Evolutionary conservation across 192 early-diverging fungal species (phyloP).

Genomic region (Gryganskiella cystojenkinii): DNA sequence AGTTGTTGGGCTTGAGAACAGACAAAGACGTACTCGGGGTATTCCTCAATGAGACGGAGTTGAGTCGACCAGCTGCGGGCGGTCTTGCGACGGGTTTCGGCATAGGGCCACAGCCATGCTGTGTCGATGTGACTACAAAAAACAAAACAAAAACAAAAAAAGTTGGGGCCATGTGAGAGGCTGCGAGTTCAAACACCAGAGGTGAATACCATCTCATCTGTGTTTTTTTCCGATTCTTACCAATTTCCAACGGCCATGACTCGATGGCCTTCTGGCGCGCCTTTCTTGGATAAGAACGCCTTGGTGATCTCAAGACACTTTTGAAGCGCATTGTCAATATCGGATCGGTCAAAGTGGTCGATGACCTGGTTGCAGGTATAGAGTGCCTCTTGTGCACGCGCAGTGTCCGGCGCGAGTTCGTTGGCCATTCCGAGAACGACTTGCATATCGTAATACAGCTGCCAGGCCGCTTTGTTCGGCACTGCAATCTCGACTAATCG

Average conservation of each 20-base stretch:
- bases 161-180: constrained; percentile 32
- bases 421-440: constrained; percentile 78
- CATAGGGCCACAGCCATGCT: constrained; percentile 98
- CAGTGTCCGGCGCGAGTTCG: constrained; percentile 73
- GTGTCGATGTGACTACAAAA: constrained; percentile 65
- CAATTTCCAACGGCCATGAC: constrained; percentile 95
- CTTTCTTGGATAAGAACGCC: constrained; percentile 75
- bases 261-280: constrained; percentile 72
- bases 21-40: constrained; percentile 91
- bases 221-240: neutral
- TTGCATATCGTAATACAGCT: constrained; percentile 81
- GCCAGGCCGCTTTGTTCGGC: constrained; percentile 74
- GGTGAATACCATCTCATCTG: constrained; percentile 63
- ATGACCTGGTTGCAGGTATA: constrained; percentile 82
- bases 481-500: constrained; percentile 74
- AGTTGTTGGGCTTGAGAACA: constrained; percentile 98
- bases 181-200: no score
- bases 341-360: constrained; percentile 66
- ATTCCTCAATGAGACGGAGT: constrained; percentile 83
- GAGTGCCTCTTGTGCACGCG: constrained; percentile 83
- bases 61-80: constrained; percentile 88
- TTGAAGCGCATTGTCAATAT: constrained; percentile 23
- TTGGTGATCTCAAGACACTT: constrained; percentile 61
- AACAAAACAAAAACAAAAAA: constrained; percentile 15
- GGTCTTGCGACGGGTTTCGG: constrained; percentile 96